Base-by-base conservation (phyloP, 2,329 filamentous ascomycete species). In the Apiospora pterosperma region DNA sequence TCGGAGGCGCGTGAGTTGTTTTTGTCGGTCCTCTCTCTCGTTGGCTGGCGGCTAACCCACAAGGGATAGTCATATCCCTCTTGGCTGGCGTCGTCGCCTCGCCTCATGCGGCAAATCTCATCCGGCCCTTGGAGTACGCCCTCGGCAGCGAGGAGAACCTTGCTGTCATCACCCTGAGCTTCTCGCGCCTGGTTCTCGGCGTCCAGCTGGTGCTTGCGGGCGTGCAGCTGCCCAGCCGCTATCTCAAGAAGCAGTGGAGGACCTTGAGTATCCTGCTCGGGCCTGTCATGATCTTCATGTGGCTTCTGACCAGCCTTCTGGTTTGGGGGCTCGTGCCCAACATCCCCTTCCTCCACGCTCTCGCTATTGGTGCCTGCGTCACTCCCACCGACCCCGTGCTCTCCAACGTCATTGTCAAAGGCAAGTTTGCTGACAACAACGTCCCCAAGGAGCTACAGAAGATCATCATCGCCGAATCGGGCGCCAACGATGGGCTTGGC, bases 381-480 rank as follows among this genome's bases (percentile, higher is more conserved):
- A 96, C 94, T 2, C 94, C 93, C 0, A 97, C 94, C 0, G 94
- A 97, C 71, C 94, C 94, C 0, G 88, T 97, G 1, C 77, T 97
- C 41, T 95, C 91, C 19, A 95, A 96, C 68, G 91, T 91, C 2
- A 97, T 97, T 64, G 92, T 97, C 58, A 97, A 97, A 80, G 93
- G 93, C 36, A 94, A 92, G 71, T 97, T 97, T 74, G 94, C 94
- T 1, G 93, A 97, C 72, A 90, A 93, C 71, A 96, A 97, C 74
- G 90, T 97, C 21, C 93, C 94, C 0, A 89, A 88, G 64, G 86
- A 90, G 34, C 80, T 97, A 60, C 93, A 97, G 79, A 88, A 90
- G 68, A 92, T 93, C 70, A 92, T 93, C 72, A 85, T 91, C 59
- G 90, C 88, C 28, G 93, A 97, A 78, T 93, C 91, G 0, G 94